phyloP scores from a whole-genome alignment of 169 alveolate species.

The Eimeria acervulina region DNA sequence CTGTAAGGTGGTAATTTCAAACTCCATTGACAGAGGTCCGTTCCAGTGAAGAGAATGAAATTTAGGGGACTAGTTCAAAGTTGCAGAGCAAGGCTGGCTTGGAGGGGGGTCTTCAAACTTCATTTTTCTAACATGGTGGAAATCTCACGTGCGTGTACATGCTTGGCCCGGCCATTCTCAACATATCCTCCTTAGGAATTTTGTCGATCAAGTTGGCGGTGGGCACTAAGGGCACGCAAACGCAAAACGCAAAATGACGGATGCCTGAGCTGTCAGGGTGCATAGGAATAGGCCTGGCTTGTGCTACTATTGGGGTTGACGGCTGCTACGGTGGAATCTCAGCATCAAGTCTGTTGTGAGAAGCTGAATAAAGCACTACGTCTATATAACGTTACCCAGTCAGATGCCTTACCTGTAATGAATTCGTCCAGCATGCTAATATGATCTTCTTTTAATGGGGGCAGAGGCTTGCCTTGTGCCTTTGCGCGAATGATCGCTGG shows the following conservation, averaged over 20 bases:
- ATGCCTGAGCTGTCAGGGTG: not conserved
- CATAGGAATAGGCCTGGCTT: not conserved
- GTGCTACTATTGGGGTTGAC: not conserved
- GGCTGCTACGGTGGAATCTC: too few relatives aligned
- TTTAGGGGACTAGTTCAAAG: not conserved
- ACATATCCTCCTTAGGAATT: conserved; percentile 40
- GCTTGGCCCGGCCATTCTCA: conserved; percentile 50
- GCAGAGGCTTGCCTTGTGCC: conserved; percentile 24
- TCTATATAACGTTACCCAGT: not conserved
- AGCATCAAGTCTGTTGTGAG: not conserved
- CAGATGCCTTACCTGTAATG: conserved; percentile 10
- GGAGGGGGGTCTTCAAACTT: not conserved
- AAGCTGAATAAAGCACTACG: too few relatives aligned
- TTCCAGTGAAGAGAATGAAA: too few relatives aligned
- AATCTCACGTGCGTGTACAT: conserved; percentile 19
- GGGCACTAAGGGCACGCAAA: not conserved
- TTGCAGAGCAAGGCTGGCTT: not conserved
- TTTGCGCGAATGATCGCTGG: conserved; percentile 59
- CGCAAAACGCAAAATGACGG: not conserved
- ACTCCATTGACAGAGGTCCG: too few relatives aligned
- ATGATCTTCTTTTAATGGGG: conserved; percentile 20
- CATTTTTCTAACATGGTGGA: not conserved
- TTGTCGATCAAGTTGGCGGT: conserved; percentile 24
- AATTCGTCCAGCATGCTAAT: conserved; percentile 42
- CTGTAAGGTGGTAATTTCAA: not conserved